Evolutionary conservation across 192 early-diverging fungal genomes (phyloP).

Genomic region (Coemansia sp.): DNA sequence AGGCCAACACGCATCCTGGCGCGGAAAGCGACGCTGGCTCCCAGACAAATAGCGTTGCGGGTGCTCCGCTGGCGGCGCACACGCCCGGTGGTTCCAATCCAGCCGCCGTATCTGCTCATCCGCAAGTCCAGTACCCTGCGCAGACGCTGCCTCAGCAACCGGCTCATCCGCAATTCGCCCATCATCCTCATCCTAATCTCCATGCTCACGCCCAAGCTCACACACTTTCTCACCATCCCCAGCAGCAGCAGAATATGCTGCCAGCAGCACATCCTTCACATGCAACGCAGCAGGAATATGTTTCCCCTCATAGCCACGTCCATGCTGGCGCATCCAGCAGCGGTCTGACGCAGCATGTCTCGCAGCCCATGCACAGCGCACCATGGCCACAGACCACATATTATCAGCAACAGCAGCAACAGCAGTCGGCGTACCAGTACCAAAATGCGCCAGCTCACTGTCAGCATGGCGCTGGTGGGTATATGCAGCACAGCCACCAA

Average conservation of each 20-base stretch:
- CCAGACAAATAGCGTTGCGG: not conserved
- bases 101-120: constrained; percentile 1
- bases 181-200: not conserved
- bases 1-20: constrained; percentile 21
- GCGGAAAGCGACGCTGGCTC: not conserved
- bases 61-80: not conserved
- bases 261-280: not conserved
- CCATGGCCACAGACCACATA: constrained; percentile 5
- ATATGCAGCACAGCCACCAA: not conserved
- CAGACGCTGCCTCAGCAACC: not conserved
- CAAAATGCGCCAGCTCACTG: not conserved
- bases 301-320: not conserved
- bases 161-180: not conserved
- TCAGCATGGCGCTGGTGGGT: not conserved
- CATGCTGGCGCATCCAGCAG: not conserved
- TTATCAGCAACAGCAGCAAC: constrained; percentile 8
- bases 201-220: not conserved
- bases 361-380: not conserved
- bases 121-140: constrained; percentile 4
- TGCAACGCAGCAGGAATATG: not conserved
- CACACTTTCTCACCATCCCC: not conserved
- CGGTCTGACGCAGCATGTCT: not conserved
- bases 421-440: constrained; percentile 1
- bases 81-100: not conserved
- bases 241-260: not conserved